Percentiles rank a stretch among this genome's conserved stretches.
phyloP scores from a whole-genome alignment of 2,329 filamentous ascomycete species.

The Epichloe bromicola region DNA sequence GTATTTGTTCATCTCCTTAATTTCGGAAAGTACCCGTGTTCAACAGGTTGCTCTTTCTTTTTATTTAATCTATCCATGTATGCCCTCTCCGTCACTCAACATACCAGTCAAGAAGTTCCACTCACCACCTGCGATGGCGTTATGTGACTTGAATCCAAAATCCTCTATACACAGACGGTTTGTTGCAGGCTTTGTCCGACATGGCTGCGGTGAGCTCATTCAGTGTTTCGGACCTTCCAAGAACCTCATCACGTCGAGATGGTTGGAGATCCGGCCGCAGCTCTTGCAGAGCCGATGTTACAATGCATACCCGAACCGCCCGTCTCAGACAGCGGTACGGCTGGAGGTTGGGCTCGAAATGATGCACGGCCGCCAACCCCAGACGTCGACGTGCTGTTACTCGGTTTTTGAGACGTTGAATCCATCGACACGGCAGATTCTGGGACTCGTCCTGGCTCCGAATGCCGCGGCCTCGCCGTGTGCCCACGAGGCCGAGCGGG shows the following conservation, averaged over 20 bases:
- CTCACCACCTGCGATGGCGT: not conserved
- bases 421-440: not conserved
- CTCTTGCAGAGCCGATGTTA: constrained; percentile 2
- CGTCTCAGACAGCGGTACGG: not conserved
- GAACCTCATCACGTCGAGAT: not conserved
- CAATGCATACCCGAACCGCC: not conserved
- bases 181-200: constrained; percentile 6
- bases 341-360: not conserved
- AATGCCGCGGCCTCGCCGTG: not conserved
- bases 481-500: not conserved
- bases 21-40: not conserved
- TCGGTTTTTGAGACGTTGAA: not conserved
- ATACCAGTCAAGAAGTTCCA: not conserved
- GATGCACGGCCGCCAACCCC: not conserved
- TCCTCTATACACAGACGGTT: constrained; percentile 4
- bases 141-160: not conserved
- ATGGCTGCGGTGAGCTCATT: constrained; percentile 2
- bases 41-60: not conserved
- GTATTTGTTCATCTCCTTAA: no score
- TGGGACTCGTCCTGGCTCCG: constrained; percentile 4
- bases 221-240: constrained; percentile 4
- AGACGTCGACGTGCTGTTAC: not conserved
- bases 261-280: constrained; percentile 3
- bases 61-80: not conserved
- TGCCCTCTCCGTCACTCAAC: not conserved